Conservation (phyloP, 129 eudicot species). For the Artemisia argyi region DNA sequence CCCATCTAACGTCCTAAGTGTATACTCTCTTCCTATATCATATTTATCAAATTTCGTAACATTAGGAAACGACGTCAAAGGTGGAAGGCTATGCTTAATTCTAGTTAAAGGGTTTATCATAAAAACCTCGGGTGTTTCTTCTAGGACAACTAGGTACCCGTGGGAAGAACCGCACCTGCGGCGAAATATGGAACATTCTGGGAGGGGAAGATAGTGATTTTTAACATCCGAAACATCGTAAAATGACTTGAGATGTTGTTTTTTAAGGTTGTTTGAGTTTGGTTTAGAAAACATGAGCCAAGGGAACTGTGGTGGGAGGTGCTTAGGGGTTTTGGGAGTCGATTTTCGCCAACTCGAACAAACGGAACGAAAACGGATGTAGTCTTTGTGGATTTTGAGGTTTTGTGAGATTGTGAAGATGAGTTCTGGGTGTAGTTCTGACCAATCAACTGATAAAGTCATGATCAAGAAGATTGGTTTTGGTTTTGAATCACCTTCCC, state of each 20-base stretch:
- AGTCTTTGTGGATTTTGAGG: conserved; percentile 43
- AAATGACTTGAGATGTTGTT: conserved; percentile 41
- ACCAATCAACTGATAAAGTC: conserved; percentile 43
- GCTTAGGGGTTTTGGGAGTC: conserved; percentile 37
- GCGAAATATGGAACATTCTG: conserved; percentile 55
- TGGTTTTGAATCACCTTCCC: too few species aligned
- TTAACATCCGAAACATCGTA: conserved; percentile 42
- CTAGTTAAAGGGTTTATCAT: conserved; percentile 59
- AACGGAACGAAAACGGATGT: conserved; percentile 65
- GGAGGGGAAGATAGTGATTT: conserved; percentile 41
- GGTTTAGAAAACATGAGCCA: conserved; percentile 66
- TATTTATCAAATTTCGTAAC: conserved; percentile 46
- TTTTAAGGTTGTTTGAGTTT: conserved; percentile 21
- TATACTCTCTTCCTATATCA: conserved; percentile 64
- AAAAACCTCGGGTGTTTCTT: conserved; percentile 56
- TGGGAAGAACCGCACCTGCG: conserved; percentile 82
- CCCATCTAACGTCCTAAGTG: conserved; percentile 29
- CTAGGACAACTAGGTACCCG: conserved; percentile 64
- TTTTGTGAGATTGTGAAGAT: conserved; percentile 41
- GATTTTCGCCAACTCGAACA: conserved; percentile 50
- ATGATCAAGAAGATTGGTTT: too few species aligned
- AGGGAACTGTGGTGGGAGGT: conserved; percentile 60
- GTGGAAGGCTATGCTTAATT: conserved; percentile 49
- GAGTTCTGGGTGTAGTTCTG: conserved; percentile 63
- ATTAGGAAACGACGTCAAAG: conserved; percentile 54